phyloP scores from a whole-genome alignment of 495 filamentous ascomycete species.

The Baudoinia panamericana region DNA sequence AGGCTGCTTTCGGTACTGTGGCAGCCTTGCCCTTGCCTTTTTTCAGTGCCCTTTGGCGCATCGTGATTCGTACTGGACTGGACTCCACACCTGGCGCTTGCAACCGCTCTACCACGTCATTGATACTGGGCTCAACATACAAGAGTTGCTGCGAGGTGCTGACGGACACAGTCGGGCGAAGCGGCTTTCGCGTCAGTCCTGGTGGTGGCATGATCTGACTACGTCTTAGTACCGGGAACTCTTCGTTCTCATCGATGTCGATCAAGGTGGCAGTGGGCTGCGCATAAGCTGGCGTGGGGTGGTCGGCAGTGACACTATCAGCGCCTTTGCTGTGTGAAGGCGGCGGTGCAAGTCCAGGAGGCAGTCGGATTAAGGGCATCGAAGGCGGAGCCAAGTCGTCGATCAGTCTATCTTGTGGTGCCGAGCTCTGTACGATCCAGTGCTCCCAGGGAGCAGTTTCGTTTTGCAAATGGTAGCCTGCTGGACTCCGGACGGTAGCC shows the following conservation, averaged over 20 bases:
- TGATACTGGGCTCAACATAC: too few species aligned
- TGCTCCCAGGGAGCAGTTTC: neutral
- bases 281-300: neutral
- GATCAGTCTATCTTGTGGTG: neutral
- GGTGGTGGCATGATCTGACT: neutral
- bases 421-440: neutral
- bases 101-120: conserved; percentile 7
- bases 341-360: neutral
- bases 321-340: too few species aligned
- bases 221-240: too few species aligned
- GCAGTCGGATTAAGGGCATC: neutral
- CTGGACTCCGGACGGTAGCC: too few species aligned
- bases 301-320: too few species aligned
- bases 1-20: neutral
- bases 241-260: neutral
- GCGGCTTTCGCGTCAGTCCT: neutral
- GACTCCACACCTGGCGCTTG: neutral
- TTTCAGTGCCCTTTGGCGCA: conserved; percentile 11
- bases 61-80: conserved; percentile 5
- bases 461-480: too few species aligned
- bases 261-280: neutral
- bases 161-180: neutral
- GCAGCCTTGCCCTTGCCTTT: conserved; percentile 3
- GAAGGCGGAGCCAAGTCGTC: neutral
- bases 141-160: neutral